Percentiles rank a stretch among this genome's conserved stretches.
Conservation (phyloP, 2,329 filamentous ascomycete species). For the Aureobasidium mangrovei region DNA sequence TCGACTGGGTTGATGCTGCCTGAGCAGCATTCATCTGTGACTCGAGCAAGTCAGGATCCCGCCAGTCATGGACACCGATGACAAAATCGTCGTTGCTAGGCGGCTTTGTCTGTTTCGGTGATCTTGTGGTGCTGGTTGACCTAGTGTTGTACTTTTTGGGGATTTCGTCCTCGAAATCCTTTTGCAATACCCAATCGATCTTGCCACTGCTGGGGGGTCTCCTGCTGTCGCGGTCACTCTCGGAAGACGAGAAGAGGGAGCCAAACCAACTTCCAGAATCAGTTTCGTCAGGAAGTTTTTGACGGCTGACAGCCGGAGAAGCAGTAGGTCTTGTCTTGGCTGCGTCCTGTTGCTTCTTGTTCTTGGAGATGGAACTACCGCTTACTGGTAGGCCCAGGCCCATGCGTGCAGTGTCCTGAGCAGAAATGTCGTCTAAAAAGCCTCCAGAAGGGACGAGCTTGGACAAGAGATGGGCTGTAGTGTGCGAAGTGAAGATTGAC, state of each 20-base stretch:
- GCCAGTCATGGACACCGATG: conserved; percentile 81
- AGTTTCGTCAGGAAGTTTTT: conserved; percentile 9
- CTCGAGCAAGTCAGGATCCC: conserved; percentile 62
- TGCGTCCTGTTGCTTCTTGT: conserved; percentile 16
- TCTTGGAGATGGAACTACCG: conserved; percentile 19
- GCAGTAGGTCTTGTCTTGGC: conserved; percentile 7
- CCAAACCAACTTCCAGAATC: conserved; percentile 34
- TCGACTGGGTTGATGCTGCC: conserved; percentile 21
- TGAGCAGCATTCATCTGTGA: conserved; percentile 18
- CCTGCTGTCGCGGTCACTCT: conserved; percentile 38
- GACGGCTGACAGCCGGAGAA: neutral
- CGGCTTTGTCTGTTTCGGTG: conserved; percentile 22
- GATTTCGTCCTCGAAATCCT: conserved; percentile 52
- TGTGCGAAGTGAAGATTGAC: conserved; percentile 88
- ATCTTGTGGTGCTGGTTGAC: conserved; percentile 16
- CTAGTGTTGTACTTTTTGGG: conserved; percentile 16
- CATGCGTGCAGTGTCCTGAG: conserved; percentile 50
- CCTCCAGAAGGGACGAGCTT: conserved; percentile 69
- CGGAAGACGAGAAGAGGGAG: conserved; percentile 29
- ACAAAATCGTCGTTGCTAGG: conserved; percentile 53
- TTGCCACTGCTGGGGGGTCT: conserved; percentile 65
- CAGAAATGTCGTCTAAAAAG: conserved; percentile 51
- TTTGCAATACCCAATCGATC: conserved; percentile 62
- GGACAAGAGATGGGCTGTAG: conserved; percentile 85
- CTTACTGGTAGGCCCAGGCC: conserved; percentile 27